phyloP scores from a whole-genome alignment of 805 yeast species.

The Teunomyces aglyptinius region DNA sequence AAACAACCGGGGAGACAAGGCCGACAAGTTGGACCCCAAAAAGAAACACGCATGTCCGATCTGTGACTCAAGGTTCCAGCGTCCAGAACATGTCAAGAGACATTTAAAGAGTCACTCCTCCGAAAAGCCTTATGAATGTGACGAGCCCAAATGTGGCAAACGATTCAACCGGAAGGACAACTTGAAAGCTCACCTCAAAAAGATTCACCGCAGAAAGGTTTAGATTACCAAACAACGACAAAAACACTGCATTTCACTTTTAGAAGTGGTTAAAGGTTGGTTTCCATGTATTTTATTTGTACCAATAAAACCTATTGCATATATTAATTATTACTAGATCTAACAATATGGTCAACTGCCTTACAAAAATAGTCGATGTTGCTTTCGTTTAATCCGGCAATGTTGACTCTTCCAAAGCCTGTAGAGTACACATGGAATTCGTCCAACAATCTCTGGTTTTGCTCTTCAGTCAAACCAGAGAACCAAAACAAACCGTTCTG shows the following conservation, averaged over 20 bases:
- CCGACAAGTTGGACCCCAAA: slow-evolving; percentile 43
- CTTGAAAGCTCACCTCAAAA: slow-evolving; percentile 59
- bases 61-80: slow-evolving; percentile 60
- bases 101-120: slow-evolving; percentile 58
- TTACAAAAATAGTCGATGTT: slow-evolving; percentile 38
- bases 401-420: slow-evolving; percentile 40
- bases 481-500: slow-evolving; percentile 47
- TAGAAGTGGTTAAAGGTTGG: not conserved
- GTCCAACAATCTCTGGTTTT: slow-evolving; percentile 28
- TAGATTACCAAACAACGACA: not conserved
- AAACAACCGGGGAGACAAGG: slow-evolving; percentile 20
- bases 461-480: slow-evolving; percentile 37
- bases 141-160: slow-evolving; percentile 50
- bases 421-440: slow-evolving; percentile 41
- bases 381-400: slow-evolving; percentile 42
- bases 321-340: slow-evolving; percentile 10
- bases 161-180: slow-evolving; percentile 60
- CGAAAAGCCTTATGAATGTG: slow-evolving; percentile 57
- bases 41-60: slow-evolving; percentile 64
- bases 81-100: slow-evolving; percentile 72
- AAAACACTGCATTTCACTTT: not conserved
- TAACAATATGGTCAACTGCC: slow-evolving; percentile 38
- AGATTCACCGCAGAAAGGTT: slow-evolving; percentile 45
- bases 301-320: not conserved
- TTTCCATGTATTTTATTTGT: slow-evolving; percentile 4